These are phyloP conservation scores for Stephanodiscus minutulus DNA, from an alignment of 108 stramenopile genomes.

Conservation along the genomic window DNA sequence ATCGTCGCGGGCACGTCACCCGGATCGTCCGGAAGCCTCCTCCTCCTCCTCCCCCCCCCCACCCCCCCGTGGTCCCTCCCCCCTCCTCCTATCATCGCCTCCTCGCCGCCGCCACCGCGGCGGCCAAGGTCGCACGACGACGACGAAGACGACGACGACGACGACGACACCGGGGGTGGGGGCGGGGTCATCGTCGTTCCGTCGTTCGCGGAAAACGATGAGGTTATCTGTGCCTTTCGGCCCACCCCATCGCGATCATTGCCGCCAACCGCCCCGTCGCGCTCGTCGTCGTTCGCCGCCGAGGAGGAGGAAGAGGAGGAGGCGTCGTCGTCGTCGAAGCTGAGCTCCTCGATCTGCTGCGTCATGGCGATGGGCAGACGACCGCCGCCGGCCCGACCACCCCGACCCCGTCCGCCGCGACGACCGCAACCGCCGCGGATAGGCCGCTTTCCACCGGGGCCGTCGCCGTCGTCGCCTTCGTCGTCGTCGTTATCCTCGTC, in stretches of 20 bases:
- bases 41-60: neutral
- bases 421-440: neutral
- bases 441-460: neutral
- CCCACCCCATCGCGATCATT: neutral
- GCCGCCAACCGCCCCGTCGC: neutral
- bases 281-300: neutral
- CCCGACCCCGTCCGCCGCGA: neutral
- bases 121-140: neutral
- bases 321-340: slow-evolving; percentile 11
- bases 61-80: neutral
- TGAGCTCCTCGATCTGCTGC: slow-evolving; percentile 48
- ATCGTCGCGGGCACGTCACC: slow-evolving; percentile 28
- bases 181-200: slow-evolving; percentile 1
- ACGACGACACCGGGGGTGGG: neutral
- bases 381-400: neutral
- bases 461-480: neutral
- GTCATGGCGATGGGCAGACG: slow-evolving; percentile 32
- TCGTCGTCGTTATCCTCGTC: slow-evolving; percentile 1
- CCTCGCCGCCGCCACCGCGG: neutral
- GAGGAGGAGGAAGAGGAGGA: neutral
- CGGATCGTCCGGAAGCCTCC: neutral
- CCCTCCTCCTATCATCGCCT: neutral
- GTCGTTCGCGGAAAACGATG: neutral
- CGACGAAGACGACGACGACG: no score
- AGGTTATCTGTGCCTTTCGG: neutral